A percentile compares a stretch with the other conserved stretches of the same genome.
phyloP scores from a whole-genome alignment of 768 basidiomycete species.

The Boletus subcaerulescens region DNA sequence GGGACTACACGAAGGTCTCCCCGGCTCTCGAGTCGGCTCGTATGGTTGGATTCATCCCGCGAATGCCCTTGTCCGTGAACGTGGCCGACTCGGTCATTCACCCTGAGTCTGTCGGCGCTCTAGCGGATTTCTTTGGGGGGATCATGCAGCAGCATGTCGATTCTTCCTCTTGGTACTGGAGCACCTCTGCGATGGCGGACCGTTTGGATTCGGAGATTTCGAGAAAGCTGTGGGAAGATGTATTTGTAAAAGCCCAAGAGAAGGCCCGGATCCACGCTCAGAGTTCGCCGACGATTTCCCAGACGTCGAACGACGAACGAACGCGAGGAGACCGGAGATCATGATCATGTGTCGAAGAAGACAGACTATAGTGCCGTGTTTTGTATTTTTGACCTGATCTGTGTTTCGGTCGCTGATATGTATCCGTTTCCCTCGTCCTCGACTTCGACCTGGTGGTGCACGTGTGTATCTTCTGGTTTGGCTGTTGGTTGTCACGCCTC shows the following conservation, averaged over 20 bases:
- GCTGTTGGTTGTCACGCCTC: too few relatives aligned
- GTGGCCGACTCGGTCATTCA: conserved; percentile 1
- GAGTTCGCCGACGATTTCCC: not conserved
- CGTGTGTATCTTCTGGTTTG: too few relatives aligned
- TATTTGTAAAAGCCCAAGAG: not conserved
- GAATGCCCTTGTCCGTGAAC: conserved; percentile 1
- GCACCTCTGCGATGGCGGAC: not conserved
- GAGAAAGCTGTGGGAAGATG: conserved; percentile 3
- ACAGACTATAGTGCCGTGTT: not conserved
- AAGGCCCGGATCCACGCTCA: not conserved
- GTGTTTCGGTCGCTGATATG: too few relatives aligned
- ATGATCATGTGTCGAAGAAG: not conserved
- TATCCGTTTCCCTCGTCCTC: too few relatives aligned
- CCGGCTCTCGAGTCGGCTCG: not conserved
- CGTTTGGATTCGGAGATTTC: conserved; percentile 4
- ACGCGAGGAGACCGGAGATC: not conserved
- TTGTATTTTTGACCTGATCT: too few relatives aligned
- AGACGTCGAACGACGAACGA: not conserved
- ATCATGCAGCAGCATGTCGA: not conserved
- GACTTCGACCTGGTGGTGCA: too few relatives aligned
- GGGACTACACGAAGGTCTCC: not conserved
- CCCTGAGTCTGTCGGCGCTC: not conserved
- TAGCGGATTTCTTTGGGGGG: conserved; percentile 3
- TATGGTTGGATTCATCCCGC: not conserved
- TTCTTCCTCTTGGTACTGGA: not conserved